These are phyloP conservation scores for Trypanosoma rangeli DNA, from an alignment of 208 protist species.

Conservation along the genomic window DNA sequence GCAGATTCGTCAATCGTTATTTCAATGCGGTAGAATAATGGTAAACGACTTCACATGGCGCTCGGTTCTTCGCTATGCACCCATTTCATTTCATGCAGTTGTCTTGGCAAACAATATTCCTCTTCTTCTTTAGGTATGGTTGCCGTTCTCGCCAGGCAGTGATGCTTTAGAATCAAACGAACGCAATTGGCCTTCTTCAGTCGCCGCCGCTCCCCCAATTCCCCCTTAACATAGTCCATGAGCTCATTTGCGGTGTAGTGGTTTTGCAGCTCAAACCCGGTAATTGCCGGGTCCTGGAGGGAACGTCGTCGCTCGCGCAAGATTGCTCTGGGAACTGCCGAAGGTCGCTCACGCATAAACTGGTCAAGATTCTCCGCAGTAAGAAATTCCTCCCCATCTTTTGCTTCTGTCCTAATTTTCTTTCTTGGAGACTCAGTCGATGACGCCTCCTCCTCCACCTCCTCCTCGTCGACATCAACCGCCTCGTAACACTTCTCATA, in stretches of 20 bases:
- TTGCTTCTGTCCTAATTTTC: conserved; percentile 20
- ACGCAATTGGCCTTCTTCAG: conserved; percentile 25
- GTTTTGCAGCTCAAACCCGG: conserved; percentile 70
- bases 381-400: conserved; percentile 50
- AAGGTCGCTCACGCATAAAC: conserved; percentile 64
- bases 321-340: conserved; percentile 56
- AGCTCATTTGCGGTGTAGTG: conserved; percentile 81
- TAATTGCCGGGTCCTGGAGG: conserved; percentile 57
- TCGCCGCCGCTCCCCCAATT: conserved; percentile 1
- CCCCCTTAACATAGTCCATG: conserved; percentile 40
- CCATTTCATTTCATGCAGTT: neutral
- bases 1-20: neutral
- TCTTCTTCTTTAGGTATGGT: neutral
- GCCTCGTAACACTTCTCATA: conserved; percentile 72
- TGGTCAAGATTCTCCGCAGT: conserved; percentile 74
- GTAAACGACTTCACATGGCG: neutral
- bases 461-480: conserved; percentile 37
- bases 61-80: neutral
- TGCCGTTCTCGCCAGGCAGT: neutral
- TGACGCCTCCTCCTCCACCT: neutral
- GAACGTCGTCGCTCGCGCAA: conserved; percentile 46
- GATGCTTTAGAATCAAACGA: conserved; percentile 22
- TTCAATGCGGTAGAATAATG: neutral
- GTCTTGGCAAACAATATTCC: neutral
- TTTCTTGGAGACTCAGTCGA: neutral